Conservation (phyloP, 1,139 yeast species). For the Kazachstania sp. region DNA sequence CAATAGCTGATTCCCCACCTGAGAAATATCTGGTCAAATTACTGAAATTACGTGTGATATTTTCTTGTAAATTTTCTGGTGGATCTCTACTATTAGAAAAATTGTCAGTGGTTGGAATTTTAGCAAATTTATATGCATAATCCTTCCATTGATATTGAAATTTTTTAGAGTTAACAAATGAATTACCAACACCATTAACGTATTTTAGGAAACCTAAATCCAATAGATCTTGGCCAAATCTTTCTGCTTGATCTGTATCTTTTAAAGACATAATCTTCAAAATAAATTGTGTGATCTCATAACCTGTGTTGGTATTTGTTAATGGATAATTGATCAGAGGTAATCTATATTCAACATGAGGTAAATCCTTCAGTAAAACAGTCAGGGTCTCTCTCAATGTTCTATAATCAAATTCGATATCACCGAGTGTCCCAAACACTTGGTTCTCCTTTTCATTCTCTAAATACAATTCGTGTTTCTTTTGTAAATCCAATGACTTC, state of each 20-base stretch:
- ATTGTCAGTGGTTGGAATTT: constrained; percentile 27
- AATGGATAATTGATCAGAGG: constrained; percentile 27
- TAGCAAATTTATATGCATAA: constrained; percentile 55
- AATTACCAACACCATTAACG: constrained; percentile 54
- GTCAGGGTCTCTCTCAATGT: constrained; percentile 25
- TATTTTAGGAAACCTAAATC: constrained; percentile 56
- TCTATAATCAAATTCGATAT: constrained; percentile 25
- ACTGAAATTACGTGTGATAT: neutral
- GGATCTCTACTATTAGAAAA: constrained; percentile 4
- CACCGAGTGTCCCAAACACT: constrained; percentile 24
- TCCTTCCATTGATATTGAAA: constrained; percentile 79
- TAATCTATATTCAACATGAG: constrained; percentile 25
- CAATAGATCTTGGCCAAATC: constrained; percentile 68
- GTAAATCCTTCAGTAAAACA: constrained; percentile 19
- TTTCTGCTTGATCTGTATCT: constrained; percentile 55
- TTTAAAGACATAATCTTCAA: constrained; percentile 23
- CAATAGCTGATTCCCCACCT: neutral
- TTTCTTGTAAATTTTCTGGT: constrained; percentile 2
- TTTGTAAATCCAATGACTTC: constrained; percentile 18
- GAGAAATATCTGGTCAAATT: constrained; percentile 4
- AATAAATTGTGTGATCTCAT: constrained; percentile 29
- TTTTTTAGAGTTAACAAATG: constrained; percentile 70
- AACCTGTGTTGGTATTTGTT: constrained; percentile 29
- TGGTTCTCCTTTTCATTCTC: constrained; percentile 26
- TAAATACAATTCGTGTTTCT: constrained; percentile 17